Conservation (phyloP, 305 asterid species). For the Fraxinus baroniana region DNA sequence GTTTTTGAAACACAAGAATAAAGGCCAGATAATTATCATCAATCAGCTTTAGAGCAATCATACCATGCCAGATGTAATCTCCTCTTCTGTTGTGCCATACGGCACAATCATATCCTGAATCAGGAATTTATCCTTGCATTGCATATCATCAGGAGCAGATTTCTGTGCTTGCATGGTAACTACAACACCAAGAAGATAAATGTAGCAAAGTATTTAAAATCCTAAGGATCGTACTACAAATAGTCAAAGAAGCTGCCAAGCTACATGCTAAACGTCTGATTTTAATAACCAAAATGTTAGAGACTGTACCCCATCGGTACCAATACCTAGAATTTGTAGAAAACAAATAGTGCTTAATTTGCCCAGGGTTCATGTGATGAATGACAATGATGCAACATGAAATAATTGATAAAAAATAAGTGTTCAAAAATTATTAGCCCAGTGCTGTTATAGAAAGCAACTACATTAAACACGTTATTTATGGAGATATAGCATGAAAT, state of each 20-base stretch:
- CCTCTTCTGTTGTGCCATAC: slow-evolving; percentile 70
- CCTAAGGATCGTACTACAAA: not conserved
- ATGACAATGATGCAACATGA: not conserved
- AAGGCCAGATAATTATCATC: slow-evolving; percentile 15
- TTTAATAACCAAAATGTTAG: not conserved
- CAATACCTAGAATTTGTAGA: not conserved
- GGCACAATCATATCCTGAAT: slow-evolving; percentile 77
- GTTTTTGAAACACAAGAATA: slow-evolving; percentile 4
- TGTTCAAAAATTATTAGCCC: not conserved
- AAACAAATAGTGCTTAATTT: not conserved
- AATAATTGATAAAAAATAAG: not conserved
- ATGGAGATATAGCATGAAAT: not conserved
- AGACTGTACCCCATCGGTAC: not conserved
- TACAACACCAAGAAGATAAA: slow-evolving; percentile 12
- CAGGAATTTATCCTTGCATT: slow-evolving; percentile 83
- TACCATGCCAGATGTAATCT: slow-evolving; percentile 70
- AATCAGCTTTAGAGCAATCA: slow-evolving; percentile 27
- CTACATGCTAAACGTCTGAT: slow-evolving; percentile 14
- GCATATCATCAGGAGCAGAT: slow-evolving; percentile 58
- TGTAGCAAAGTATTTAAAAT: not conserved
- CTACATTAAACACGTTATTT: not conserved
- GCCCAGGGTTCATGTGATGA: not conserved
- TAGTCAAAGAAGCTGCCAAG: slow-evolving; percentile 16
- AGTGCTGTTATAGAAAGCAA: not conserved
- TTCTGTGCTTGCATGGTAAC: slow-evolving; percentile 92